Conservation (phyloP, 2,329 filamentous ascomycete species). For the Emmonsiellopsis sp. region DNA sequence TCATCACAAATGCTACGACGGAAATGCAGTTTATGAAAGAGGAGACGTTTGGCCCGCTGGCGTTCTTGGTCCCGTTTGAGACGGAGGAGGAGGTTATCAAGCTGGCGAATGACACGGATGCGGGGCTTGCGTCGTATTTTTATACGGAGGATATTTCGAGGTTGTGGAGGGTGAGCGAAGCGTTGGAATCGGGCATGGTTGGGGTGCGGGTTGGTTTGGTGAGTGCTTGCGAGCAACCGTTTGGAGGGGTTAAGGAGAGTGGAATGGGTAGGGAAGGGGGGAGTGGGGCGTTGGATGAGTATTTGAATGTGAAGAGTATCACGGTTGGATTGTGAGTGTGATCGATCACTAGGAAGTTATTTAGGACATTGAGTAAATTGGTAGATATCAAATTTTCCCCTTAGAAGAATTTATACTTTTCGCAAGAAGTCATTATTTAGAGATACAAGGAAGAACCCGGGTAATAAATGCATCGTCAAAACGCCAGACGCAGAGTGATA, state of each 20-base stretch:
- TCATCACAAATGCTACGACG: constrained; percentile 12
- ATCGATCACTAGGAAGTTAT: no score
- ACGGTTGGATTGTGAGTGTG: constrained; percentile 3
- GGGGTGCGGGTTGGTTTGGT: constrained; percentile 37
- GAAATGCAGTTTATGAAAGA: constrained; percentile 20
- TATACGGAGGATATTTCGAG: constrained; percentile 51
- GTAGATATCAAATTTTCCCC: background rate
- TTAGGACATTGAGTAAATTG: background rate
- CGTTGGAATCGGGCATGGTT: constrained; percentile 77
- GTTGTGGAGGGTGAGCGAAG: constrained; percentile 54
- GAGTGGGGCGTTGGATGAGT: constrained; percentile 3
- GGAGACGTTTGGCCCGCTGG: constrained; percentile 23
- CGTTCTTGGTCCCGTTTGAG: constrained; percentile 15
- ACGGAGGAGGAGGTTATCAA: constrained; percentile 23
- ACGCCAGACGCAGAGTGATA: background rate
- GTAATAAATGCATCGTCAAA: background rate
- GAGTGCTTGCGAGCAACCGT: constrained; percentile 5
- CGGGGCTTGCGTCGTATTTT: constrained; percentile 23
- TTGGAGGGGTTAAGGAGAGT: constrained; percentile 7
- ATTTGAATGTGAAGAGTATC: constrained; percentile 5
- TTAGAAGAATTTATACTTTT: background rate
- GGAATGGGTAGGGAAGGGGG: constrained; percentile 5
- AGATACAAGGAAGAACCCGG: background rate
- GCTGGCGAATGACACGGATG: constrained; percentile 20
- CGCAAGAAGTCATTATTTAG: background rate